These are phyloP conservation scores for Mycosphaerelloides madeirae DNA, from an alignment of 2,329 filamentous ascomycete genomes.

Conservation along the genomic window DNA sequence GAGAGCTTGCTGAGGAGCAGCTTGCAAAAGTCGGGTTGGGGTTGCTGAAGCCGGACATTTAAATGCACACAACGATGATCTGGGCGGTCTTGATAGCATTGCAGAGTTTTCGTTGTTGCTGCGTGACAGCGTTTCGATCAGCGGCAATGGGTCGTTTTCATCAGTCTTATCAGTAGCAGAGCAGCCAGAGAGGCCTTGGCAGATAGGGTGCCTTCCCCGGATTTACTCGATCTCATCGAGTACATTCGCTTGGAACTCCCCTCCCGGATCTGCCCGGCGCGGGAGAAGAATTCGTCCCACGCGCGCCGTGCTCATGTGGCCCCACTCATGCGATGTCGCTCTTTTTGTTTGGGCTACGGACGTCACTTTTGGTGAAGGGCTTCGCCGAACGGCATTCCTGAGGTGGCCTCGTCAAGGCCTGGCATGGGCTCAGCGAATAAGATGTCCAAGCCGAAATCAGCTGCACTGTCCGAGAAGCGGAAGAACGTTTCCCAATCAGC, in stretches of 20 bases:
- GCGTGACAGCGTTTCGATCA: too few species aligned
- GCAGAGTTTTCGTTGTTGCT: too few species aligned
- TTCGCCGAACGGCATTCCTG: not conserved
- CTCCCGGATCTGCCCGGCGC: not conserved
- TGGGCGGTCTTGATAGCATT: too few species aligned
- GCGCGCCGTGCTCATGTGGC: too few species aligned
- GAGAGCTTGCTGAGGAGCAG: too few species aligned
- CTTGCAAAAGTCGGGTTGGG: too few species aligned
- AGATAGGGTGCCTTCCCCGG: conserved; percentile 1
- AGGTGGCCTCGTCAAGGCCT: too few species aligned
- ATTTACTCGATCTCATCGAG: conserved; percentile 24
- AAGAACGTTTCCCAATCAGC: conserved; percentile 8
- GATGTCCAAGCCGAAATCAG: conserved; percentile 18
- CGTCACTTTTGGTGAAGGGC: not conserved
- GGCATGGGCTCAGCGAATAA: conserved; percentile 16
- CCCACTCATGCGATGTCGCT: too few species aligned
- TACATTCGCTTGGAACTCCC: conserved; percentile 7
- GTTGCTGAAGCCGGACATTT: too few species aligned
- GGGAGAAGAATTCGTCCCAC: too few species aligned
- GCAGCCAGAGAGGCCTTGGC: conserved; percentile 11
- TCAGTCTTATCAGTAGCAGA: conserved; percentile 5
- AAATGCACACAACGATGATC: too few species aligned
- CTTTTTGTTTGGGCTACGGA: too few species aligned
- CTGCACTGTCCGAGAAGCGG: conserved; percentile 9
- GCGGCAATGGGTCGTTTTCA: not conserved